Conservation (phyloP, 768 basidiomycete genomes). For the Lactifluus echinatus region DNA sequence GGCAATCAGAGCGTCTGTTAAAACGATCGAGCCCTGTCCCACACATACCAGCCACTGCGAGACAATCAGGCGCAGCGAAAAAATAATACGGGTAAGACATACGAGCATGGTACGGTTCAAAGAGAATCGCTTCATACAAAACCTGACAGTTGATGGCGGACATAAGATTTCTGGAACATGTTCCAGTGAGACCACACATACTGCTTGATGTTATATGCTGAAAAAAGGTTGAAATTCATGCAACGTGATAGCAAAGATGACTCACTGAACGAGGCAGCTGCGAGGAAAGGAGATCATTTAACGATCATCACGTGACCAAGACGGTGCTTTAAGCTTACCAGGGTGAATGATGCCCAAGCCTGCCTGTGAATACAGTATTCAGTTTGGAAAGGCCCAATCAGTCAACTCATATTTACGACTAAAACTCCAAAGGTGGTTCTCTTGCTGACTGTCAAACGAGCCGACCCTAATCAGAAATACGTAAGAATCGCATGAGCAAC, state of each 20-base stretch:
- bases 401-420: neutral
- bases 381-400: neutral
- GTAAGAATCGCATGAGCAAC: neutral
- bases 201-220: conserved; percentile 43
- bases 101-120: conserved; percentile 28
- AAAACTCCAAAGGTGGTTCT: neutral
- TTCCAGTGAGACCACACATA: conserved; percentile 21
- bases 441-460: neutral
- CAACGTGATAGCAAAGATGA: neutral
- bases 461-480: neutral
- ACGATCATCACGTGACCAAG: too few species aligned
- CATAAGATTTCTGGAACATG: neutral
- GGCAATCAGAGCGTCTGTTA: conserved; percentile 43
- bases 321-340: conserved; percentile 27
- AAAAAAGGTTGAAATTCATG: neutral
- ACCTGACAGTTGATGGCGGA: conserved; percentile 13
- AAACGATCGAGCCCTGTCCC: conserved; percentile 39
- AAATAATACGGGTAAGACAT: conserved; percentile 8
- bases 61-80: neutral
- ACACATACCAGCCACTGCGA: conserved; percentile 41
- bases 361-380: conserved; percentile 13
- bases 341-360: conserved; percentile 37
- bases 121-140: conserved; percentile 29
- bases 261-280: conserved; percentile 23
- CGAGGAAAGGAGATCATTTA: too few species aligned